phyloP scores from a whole-genome alignment of 75 land plant species.

The Cryptomeria japonica region DNA sequence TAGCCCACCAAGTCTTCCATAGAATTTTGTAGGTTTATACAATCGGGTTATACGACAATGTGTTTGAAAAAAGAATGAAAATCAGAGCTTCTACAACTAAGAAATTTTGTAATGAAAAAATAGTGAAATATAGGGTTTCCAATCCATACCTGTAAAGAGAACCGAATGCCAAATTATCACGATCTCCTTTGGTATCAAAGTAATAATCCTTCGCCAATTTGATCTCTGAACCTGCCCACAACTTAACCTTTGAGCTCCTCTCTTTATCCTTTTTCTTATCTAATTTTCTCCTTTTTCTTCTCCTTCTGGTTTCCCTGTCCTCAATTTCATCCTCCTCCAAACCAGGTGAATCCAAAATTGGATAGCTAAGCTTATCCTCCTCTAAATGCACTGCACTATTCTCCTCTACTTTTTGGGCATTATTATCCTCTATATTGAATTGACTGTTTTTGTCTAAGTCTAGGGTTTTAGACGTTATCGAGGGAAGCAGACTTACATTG shows the following conservation, averaged over 20 bases:
- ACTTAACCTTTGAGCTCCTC: slow-evolving; percentile 30
- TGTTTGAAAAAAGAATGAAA: not conserved
- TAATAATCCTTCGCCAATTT: slow-evolving; percentile 66
- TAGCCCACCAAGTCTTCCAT: not conserved
- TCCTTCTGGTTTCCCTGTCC: slow-evolving; percentile 26
- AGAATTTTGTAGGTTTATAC: not conserved
- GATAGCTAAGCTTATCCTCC: not conserved
- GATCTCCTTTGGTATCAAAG: slow-evolving; percentile 80
- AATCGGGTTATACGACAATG: not conserved
- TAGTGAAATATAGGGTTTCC: not conserved
- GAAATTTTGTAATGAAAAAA: not conserved
- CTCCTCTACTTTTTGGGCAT: not conserved
- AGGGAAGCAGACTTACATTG: slow-evolving; percentile 1
- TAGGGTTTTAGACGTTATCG: not conserved
- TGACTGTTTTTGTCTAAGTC: not conserved
- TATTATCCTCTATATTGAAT: not conserved
- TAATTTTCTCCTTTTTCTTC: slow-evolving; percentile 27
- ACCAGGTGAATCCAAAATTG: slow-evolving; percentile 5
- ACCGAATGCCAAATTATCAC: slow-evolving; percentile 86
- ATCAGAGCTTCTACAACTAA: not conserved
- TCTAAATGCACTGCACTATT: not conserved
- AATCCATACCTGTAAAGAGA: slow-evolving; percentile 75
- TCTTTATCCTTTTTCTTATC: slow-evolving; percentile 15
- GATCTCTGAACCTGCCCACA: slow-evolving; percentile 21
- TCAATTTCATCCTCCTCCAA: not conserved